Base-by-base conservation (phyloP, 2,329 filamentous ascomycete genomes). In the Ophiostoma tasmaniense region DNA sequence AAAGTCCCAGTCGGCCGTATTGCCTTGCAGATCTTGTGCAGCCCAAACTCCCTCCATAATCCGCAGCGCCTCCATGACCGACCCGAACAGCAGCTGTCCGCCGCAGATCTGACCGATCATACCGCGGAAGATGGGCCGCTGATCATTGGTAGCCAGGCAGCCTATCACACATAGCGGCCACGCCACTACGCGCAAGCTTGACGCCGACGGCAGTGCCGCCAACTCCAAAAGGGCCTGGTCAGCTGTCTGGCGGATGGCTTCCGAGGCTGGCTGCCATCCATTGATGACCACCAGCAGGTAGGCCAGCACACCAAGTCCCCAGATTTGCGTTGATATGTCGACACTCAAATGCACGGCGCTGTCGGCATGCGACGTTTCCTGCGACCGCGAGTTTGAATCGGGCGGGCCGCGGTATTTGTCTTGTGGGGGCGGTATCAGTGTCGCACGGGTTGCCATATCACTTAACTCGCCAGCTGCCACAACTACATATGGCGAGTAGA, bases 1-100 rank as follows among this genome's bases (percentile, higher is more conserved):
- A 61, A 82, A 71, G 68, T 82, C 81, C 81, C 80, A 83, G 25
- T 74, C 77, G 71, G 79, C 78, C 67, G 14, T 61, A 25, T 55
- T 72, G 11, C 76, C 55, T 14, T 62, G 55, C 0, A 30, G 77
- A 10, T 80, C 74, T 33, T 74, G 73, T 1, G 77, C 75, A 1
- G 77, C 66, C 82, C 82, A 84, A 0, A 83, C 80, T 37, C 75
- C 76, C 73, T 83, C 80, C 80, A 83, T 81, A 28, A 83, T 77
- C 17, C 76, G 76, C 42, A 81, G 73, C 2, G 81, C 80, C 67
- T 81, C 79, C 68, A 76, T 77, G 20, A 81, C 75, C 0, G 81
- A 81, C 1, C 83, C 82, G 69, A 84, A 83, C 1, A 81, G 75
- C 1, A 81, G 75, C 67, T 78, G 77, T 3, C 83, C 71, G 1